Percentiles rank a stretch among this genome's conserved stretches.
phyloP scores from a whole-genome alignment of 2,329 filamentous ascomycete species.

The Clonostachys rosea region DNA sequence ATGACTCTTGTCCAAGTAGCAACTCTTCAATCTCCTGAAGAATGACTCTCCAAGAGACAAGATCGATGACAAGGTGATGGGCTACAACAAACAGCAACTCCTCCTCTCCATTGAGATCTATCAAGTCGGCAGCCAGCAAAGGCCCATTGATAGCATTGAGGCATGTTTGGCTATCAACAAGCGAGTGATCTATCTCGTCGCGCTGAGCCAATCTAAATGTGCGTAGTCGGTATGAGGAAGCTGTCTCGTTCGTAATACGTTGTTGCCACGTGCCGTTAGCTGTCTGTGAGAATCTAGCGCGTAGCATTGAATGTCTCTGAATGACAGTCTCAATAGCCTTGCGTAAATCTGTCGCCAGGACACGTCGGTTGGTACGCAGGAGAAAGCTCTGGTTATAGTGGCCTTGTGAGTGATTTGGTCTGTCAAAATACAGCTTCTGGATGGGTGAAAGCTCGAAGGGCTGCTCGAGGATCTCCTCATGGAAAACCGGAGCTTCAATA shows the following conservation, averaged over 20 bases:
- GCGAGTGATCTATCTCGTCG: neutral
- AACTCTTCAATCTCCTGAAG: conserved; percentile 34
- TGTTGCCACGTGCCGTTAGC: conserved; percentile 1
- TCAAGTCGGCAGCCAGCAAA: conserved; percentile 8
- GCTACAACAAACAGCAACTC: conserved; percentile 23
- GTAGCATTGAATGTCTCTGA: conserved; percentile 7
- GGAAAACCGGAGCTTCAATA: conserved; percentile 21
- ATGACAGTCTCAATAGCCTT: conserved; percentile 3
- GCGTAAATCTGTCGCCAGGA: neutral
- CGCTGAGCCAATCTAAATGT: conserved; percentile 2
- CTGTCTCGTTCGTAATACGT: conserved; percentile 2
- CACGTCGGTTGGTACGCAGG: neutral
- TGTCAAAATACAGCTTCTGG: conserved; percentile 5
- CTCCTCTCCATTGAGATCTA: neutral
- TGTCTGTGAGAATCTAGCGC: conserved; percentile 4
- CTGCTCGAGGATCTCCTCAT: conserved; percentile 37
- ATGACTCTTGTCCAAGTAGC: conserved; percentile 13
- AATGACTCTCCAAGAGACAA: conserved; percentile 40
- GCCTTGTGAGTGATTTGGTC: neutral
- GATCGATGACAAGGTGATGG: conserved; percentile 33
- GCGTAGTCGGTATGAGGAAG: neutral
- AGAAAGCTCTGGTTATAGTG: conserved; percentile 10
- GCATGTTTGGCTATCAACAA: conserved; percentile 1
- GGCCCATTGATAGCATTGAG: conserved; percentile 5
- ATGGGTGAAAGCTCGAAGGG: conserved; percentile 16